These are phyloP conservation scores for Dissophora ornata DNA, from an alignment of 192 early-diverging fungal species.

Conservation along the genomic window DNA sequence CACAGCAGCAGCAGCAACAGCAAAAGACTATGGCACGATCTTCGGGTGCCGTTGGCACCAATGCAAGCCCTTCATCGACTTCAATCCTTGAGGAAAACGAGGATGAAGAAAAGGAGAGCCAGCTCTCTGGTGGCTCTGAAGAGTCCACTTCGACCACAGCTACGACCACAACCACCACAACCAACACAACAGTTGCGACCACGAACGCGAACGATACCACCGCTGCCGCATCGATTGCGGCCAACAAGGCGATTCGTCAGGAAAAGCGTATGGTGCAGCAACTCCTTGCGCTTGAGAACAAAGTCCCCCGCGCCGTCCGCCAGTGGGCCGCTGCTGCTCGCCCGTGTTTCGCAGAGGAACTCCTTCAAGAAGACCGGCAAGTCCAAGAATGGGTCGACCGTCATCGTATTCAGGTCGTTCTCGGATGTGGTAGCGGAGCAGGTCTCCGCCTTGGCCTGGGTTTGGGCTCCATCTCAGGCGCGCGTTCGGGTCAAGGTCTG, in stretches of 20 bases:
- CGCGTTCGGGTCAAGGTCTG: not conserved
- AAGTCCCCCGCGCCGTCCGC: constrained; percentile 36
- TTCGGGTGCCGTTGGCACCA: not conserved
- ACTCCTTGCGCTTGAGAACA: constrained; percentile 45
- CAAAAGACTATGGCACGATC: not conserved
- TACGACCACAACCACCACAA: constrained; percentile 1
- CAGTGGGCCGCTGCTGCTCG: constrained; percentile 40
- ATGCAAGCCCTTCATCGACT: constrained; percentile 25
- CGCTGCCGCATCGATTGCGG: not conserved
- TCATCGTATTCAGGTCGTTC: constrained; percentile 40
- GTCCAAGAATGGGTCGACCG: constrained; percentile 48
- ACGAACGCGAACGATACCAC: not conserved
- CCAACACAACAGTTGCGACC: not conserved
- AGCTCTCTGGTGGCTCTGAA: not conserved
- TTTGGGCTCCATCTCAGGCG: no score
- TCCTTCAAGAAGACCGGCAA: constrained; percentile 26
- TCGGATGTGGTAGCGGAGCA: no score
- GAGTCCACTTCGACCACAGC: not conserved
- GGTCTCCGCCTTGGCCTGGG: no score
- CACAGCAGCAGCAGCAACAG: constrained; percentile 27
- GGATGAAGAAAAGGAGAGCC: constrained; percentile 19
- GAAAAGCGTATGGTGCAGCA: constrained; percentile 47
- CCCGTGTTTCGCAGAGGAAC: constrained; percentile 32
- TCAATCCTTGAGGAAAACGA: constrained; percentile 42
- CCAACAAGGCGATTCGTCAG: constrained; percentile 9